phyloP scores from a whole-genome alignment of 2,329 filamentous ascomycete species.

The Grosmannia huntii region DNA sequence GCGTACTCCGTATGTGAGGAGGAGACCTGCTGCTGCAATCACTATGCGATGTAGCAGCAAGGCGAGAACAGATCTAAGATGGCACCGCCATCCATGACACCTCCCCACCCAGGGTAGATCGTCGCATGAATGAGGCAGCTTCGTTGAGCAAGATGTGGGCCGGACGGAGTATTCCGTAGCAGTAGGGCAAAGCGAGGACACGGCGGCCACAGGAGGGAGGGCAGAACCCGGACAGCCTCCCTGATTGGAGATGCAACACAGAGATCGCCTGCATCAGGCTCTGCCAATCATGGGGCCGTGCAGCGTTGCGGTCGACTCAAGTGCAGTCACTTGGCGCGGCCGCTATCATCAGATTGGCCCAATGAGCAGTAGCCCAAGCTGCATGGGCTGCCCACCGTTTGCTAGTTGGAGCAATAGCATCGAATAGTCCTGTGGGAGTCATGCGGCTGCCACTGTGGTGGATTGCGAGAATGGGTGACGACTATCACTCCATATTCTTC shows the following conservation, averaged over 20 bases:
- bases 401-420: background rate
- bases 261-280: background rate
- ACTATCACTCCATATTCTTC: too few relatives aligned
- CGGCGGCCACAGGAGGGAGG: background rate
- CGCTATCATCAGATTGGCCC: slow-evolving; percentile 8
- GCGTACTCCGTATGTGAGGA: background rate
- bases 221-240: background rate
- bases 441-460: too few relatives aligned
- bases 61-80: background rate
- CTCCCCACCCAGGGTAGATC: background rate
- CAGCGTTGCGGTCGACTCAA: background rate
- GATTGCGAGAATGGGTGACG: too few relatives aligned
- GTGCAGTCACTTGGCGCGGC: background rate
- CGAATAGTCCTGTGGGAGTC: background rate
- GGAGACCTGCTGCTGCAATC: background rate
- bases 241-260: background rate
- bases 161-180: background rate
- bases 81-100: background rate
- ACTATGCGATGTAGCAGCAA: background rate
- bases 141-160: background rate
- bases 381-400: slow-evolving; percentile 8
- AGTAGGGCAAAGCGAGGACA: background rate
- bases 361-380: slow-evolving; percentile 7
- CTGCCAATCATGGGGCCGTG: slow-evolving; percentile 5
- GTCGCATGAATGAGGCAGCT: background rate